Base-by-base conservation (phyloP, 164 flowering plant species). In the Hamamelis virginiana region DNA sequence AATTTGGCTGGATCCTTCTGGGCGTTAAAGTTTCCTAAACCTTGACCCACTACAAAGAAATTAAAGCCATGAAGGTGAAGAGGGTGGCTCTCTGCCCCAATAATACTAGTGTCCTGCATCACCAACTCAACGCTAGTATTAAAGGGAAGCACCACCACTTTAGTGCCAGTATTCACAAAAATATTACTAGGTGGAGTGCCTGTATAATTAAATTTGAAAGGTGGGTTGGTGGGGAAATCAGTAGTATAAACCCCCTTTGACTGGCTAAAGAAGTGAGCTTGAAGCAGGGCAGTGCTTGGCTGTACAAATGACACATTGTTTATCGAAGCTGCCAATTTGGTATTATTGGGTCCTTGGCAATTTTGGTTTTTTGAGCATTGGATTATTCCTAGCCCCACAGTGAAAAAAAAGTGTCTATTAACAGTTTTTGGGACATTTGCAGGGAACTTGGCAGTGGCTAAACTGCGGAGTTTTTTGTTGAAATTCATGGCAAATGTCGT, bases 11-110 rank as follows among this genome's bases (percentile, higher is more conserved):
- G 84, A 33, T 87, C 91, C 16, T 69, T 84, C 27, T 59, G 69
- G 0, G 86, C 78, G 43, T 85, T 75, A 45, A 65, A 84, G 72
- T 85, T 87, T 0, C 91, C 89, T 33, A 75, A 76, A 3, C 91
- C 87, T 64, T 73, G 80, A 1, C 89, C 91, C 2, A 87, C 80
- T 0, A 83, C 74, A 18, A 76, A 85, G 82, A 87, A 87, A 43
- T 85, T 84, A 61, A 68, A 85, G 0, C 91, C 91, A 64, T 87
- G 91, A 11, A 85, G 78, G 66, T 87, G 91, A 27, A 86, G 77
- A 21, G 88, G 88, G 60, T 86, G 90, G 65, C 80, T 83, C 76
- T 87, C 91, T 11, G 76, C 80, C 0, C 81, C 83, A 1, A 82
- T 27, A 43, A 87, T 87, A 77, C 84, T 80, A 0, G 91, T 85